phyloP scores from a whole-genome alignment of 1,139 yeast genomes.

The Saccharomyces hybrid region DNA sequence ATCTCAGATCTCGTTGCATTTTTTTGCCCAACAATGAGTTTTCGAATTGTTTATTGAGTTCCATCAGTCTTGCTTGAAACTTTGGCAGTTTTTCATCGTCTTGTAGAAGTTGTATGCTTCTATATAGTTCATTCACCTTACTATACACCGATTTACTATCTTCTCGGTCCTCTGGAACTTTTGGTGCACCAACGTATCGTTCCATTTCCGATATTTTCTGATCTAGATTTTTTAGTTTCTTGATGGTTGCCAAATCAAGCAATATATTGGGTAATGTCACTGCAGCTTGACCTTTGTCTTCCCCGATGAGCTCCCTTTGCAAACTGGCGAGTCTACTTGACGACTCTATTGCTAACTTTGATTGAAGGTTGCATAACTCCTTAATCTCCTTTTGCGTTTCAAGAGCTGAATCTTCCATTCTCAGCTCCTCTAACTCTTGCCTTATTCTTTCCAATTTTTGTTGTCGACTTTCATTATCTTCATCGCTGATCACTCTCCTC shows the following conservation, averaged over 20 bases:
- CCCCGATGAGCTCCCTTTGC: not conserved
- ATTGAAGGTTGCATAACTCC: not conserved
- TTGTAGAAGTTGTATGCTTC: constrained; percentile 6
- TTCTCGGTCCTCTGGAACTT: not conserved
- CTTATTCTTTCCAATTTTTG: not conserved
- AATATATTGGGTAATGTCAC: not conserved
- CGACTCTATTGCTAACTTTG: not conserved
- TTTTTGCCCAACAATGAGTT: constrained; percentile 18
- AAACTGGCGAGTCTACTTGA: not conserved
- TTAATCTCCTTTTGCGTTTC: not conserved
- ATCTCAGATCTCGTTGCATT: constrained; percentile 23
- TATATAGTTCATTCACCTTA: constrained; percentile 26
- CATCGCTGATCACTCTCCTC: not conserved
- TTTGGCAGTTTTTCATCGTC: constrained; percentile 7
- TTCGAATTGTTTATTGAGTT: constrained; percentile 33
- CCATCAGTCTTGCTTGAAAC: constrained; percentile 35
- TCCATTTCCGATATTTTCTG: not conserved
- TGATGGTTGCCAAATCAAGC: not conserved
- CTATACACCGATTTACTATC: not conserved
- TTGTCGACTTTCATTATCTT: not conserved
- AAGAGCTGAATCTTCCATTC: not conserved
- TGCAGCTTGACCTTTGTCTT: not conserved
- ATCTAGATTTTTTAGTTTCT: not conserved
- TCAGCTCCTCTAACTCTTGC: not conserved
- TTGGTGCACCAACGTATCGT: not conserved